phyloP scores from a whole-genome alignment of 345 rosid species.

The Arabidopsis arenosa region DNA sequence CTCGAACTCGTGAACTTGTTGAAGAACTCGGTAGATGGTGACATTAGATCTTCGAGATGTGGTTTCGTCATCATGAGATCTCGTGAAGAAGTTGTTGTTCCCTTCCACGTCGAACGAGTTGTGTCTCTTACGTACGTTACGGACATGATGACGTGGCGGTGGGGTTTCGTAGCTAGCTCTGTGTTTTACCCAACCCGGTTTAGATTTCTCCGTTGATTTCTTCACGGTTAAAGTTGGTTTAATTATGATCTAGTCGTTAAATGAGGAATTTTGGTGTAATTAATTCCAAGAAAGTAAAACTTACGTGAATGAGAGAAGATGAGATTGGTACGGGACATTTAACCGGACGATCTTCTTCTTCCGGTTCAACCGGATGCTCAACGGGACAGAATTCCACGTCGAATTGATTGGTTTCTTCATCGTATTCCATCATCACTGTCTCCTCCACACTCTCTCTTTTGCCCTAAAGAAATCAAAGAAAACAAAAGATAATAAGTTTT shows the following conservation, averaged over 20 bases:
- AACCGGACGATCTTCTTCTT: conserved; percentile 87
- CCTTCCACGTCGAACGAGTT: conserved; percentile 36
- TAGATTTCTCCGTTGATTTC: conserved; percentile 36
- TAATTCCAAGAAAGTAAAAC: background rate
- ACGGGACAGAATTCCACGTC: conserved; percentile 82
- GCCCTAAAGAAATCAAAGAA: conserved; percentile 20
- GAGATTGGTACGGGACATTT: conserved; percentile 75
- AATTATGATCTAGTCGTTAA: background rate
- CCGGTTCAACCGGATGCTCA: conserved; percentile 89
- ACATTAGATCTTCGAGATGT: conserved; percentile 37
- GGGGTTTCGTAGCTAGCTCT: conserved; percentile 39
- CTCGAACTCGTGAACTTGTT: conserved; percentile 38
- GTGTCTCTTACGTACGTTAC: conserved; percentile 46
- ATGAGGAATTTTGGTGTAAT: conserved; percentile 1
- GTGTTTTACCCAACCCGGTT: conserved; percentile 43
- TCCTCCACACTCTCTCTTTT: conserved; percentile 39
- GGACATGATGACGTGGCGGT: conserved; percentile 42
- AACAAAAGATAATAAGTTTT: background rate
- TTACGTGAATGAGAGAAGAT: conserved; percentile 67
- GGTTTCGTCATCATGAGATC: conserved; percentile 40
- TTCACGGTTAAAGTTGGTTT: background rate
- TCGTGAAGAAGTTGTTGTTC: conserved; percentile 28
- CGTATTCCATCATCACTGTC: conserved; percentile 42
- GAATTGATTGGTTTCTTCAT: conserved; percentile 34
- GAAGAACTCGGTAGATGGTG: conserved; percentile 38